phyloP scores from a whole-genome alignment of 2,329 filamentous ascomycete genomes.

The Exophiala bonariae region DNA sequence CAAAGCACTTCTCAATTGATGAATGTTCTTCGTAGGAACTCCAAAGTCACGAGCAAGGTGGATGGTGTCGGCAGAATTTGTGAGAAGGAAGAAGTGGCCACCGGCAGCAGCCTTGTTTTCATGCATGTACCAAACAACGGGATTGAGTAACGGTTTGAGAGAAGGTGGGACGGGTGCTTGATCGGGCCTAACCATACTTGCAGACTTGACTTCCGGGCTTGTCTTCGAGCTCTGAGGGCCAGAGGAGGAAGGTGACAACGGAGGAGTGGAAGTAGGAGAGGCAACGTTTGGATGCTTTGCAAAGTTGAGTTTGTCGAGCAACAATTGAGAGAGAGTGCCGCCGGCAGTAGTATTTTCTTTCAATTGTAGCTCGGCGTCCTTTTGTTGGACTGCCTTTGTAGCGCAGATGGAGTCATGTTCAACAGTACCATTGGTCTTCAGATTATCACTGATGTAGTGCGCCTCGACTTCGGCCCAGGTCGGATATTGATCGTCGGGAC shows the following conservation, averaged over 20 bases:
- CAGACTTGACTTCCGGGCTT: slow-evolving; percentile 41
- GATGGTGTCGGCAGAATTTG: slow-evolving; percentile 45
- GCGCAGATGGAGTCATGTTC: slow-evolving; percentile 6
- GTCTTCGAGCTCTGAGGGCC: slow-evolving; percentile 43
- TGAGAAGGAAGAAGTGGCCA: slow-evolving; percentile 41
- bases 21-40: slow-evolving; percentile 48
- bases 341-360: slow-evolving; percentile 20
- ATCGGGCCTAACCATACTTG: slow-evolving; percentile 21
- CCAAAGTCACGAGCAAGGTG: slow-evolving; percentile 48
- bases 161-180: slow-evolving; percentile 36
- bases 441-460: slow-evolving; percentile 42
- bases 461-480: slow-evolving; percentile 48
- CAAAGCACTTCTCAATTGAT: slow-evolving; percentile 48
- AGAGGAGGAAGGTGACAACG: slow-evolving; percentile 44
- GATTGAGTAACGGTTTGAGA: slow-evolving; percentile 45
- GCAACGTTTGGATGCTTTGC: slow-evolving; percentile 41
- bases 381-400: slow-evolving; percentile 13
- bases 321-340: slow-evolving; percentile 47
- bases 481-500: slow-evolving; percentile 50
- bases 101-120: slow-evolving; percentile 31
- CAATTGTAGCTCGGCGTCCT: slow-evolving; percentile 18
- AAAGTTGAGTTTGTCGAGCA: slow-evolving; percentile 49
- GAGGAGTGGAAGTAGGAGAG: slow-evolving; percentile 43
- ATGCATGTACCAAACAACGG: slow-evolving; percentile 47
- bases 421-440: slow-evolving; percentile 12